Conservation (phyloP, 306 rosid species). For the Citrullus mucosospermus region DNA sequence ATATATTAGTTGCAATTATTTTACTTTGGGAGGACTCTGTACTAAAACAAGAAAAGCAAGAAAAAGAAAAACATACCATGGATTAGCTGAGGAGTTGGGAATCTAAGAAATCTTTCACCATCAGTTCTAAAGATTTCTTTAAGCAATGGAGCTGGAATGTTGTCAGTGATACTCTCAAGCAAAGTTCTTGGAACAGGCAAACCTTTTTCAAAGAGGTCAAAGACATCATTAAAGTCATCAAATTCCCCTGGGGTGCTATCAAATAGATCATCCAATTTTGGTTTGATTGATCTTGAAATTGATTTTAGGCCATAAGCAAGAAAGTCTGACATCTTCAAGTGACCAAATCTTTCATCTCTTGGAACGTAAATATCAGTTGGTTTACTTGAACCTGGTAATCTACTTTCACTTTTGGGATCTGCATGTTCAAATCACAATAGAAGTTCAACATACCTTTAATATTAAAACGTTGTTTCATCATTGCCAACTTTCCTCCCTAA, state of each 20-base stretch:
- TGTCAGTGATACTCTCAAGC: conserved; percentile 28
- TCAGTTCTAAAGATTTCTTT: conserved; percentile 43
- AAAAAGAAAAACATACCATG: conserved; percentile 31
- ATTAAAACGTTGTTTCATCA: too few relatives aligned
- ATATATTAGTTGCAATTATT: neutral
- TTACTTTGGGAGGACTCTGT: neutral
- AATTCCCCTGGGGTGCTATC: conserved; percentile 32
- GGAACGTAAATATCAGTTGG: conserved; percentile 45
- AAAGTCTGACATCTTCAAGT: conserved; percentile 43
- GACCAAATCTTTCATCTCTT: conserved; percentile 54
- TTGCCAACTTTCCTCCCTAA: too few relatives aligned
- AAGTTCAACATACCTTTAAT: too few relatives aligned
- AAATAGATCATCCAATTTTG: conserved; percentile 36
- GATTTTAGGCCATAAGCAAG: conserved; percentile 38
- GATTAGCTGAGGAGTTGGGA: conserved; percentile 68
- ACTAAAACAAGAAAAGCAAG: neutral
- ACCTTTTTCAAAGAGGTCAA: conserved; percentile 39
- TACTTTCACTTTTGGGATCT: conserved; percentile 35
- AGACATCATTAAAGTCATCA: conserved; percentile 32
- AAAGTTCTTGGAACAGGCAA: conserved; percentile 23
- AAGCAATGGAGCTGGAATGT: conserved; percentile 41
- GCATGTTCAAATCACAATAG: too few relatives aligned
- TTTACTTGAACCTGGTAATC: conserved; percentile 10
- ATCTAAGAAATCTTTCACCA: conserved; percentile 43
- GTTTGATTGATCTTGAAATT: conserved; percentile 25